Base-by-base conservation (phyloP, 1,139 yeast species). In the Debaryomyces robertsiae region DNA sequence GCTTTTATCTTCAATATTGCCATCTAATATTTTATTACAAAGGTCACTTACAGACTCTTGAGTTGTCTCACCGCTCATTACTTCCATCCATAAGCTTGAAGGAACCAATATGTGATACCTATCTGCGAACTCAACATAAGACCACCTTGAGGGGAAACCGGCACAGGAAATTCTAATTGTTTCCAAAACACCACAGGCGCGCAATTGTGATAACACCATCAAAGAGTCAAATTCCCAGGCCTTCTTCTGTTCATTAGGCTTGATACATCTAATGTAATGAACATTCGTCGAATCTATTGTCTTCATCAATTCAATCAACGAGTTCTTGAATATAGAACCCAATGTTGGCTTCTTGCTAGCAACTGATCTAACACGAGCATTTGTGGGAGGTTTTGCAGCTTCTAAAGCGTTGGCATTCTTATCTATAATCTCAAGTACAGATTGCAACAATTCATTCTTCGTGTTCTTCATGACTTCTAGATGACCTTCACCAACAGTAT, bases 171-270 rank as follows among this genome's bases (percentile, higher is more conserved):
- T 93, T 55, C 96, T 76, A 58, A 93, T 93, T 1, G 98, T 93
- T 65, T 94, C 98, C 53, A 93, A 74, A 38, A 93, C 98, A 82
- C 98, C 98, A 75, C 98, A 93, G 11, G 98, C 98, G 58, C 98
- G 81, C 50, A 93, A 76, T 65, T 93, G 98, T 6, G 95, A 84
- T 48, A 93, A 74, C 34, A 93, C 98, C 97, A 93, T 90, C 40
- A 91, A 77, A 24, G 96, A 90, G 58, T 90, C 96, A 66, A 93
- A 93, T 60, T 83, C 85, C 98, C 98, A 93, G 3, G 98, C 96
- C 44, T 81, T 83, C 65, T 93, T 93, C 45, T 81, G 83, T 54
- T 93, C 96, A 61, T 93, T 93, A 7, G 98, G 98, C 63, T 93
- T 93, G 61, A 93, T 93, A 74, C 98, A 93, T 62, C 98, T 85